Percentiles rank a stretch among this genome's conserved stretches.
Conservation (phyloP, 2,329 filamentous ascomycete species). For the Nemania diffusa region DNA sequence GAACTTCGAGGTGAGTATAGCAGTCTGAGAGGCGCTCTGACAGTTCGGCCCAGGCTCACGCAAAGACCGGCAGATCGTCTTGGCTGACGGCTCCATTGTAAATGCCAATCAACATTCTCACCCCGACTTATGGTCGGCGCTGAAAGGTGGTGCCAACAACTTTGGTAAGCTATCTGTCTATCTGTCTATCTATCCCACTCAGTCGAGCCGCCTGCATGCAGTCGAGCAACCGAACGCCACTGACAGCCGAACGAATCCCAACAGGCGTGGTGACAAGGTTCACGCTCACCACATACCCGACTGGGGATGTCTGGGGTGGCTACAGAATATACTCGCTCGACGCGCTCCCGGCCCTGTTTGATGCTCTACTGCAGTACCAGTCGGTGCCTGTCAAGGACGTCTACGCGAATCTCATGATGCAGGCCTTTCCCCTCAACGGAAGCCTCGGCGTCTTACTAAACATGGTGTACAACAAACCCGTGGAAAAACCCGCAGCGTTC, state of each 20-base stretch:
- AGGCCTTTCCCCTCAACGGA: constrained; percentile 45
- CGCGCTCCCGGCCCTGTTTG: constrained; percentile 42
- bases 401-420: constrained; percentile 48
- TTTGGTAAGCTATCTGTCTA: constrained; percentile 42
- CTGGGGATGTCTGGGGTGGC: constrained; percentile 44
- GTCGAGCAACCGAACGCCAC: constrained; percentile 22
- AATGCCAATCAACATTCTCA: constrained; percentile 43
- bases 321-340: constrained; percentile 45
- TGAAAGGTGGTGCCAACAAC: constrained; percentile 47
- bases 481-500: constrained; percentile 43
- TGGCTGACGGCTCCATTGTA: constrained; percentile 46
- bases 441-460: constrained; percentile 44
- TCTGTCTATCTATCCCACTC: too few species aligned
- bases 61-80: constrained; percentile 42
- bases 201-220: not conserved
- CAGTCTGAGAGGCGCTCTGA: constrained; percentile 13
- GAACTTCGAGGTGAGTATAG: constrained; percentile 42
- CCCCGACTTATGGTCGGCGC: constrained; percentile 42
- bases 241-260: constrained; percentile 17
- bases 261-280: constrained; percentile 46
- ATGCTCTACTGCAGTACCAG: constrained; percentile 45
- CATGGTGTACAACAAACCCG: constrained; percentile 48
- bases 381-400: constrained; percentile 44
- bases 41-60: constrained; percentile 17
- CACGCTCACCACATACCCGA: constrained; percentile 43